phyloP scores from a whole-genome alignment of 495 filamentous ascomycete species.

The Penicillium antarcticum region DNA sequence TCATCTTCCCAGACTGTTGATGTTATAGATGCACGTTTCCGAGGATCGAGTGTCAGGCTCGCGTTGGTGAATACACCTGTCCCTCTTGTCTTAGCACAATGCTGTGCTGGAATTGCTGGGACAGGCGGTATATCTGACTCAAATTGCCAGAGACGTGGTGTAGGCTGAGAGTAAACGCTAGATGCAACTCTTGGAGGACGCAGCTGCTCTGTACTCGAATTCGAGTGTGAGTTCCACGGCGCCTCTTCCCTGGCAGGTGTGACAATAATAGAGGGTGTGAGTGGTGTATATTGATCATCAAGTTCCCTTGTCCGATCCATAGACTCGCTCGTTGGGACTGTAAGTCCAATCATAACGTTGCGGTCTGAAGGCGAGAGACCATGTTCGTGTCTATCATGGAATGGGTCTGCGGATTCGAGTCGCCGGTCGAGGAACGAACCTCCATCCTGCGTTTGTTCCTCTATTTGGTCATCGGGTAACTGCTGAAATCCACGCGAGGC shows the following conservation, averaged over 20 bases:
- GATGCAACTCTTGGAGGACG: slow-evolving; percentile 47
- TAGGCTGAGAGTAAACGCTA: slow-evolving; percentile 67
- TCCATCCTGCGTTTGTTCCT: slow-evolving; percentile 5
- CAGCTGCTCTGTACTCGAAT: slow-evolving; percentile 22
- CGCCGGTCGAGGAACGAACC: slow-evolving; percentile 14
- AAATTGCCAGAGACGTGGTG: slow-evolving; percentile 28
- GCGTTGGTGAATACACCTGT: slow-evolving; percentile 32
- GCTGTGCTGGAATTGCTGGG: slow-evolving; percentile 56
- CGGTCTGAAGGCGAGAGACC: slow-evolving; percentile 74
- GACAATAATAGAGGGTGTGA: slow-evolving; percentile 59
- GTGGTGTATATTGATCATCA: slow-evolving; percentile 33
- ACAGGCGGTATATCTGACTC: slow-evolving; percentile 52
- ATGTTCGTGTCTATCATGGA: slow-evolving; percentile 26
- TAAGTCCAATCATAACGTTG: slow-evolving; percentile 76
- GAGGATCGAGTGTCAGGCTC: slow-evolving; percentile 24
- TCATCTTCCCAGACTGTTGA: slow-evolving; percentile 59
- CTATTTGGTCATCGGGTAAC: slow-evolving; percentile 12
- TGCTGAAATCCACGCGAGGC: slow-evolving; percentile 16
- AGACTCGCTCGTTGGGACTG: slow-evolving; percentile 59
- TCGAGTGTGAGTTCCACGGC: slow-evolving; percentile 43
- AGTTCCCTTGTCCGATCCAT: slow-evolving; percentile 32
- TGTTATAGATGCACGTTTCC: slow-evolving; percentile 39
- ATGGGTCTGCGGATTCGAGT: slow-evolving; percentile 6
- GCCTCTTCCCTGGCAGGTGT: slow-evolving; percentile 64
- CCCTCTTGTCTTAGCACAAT: slow-evolving; percentile 23